These are phyloP conservation scores for Noccaea bulbosa DNA, from an alignment of 345 rosid species.

Conservation along the genomic window DNA sequence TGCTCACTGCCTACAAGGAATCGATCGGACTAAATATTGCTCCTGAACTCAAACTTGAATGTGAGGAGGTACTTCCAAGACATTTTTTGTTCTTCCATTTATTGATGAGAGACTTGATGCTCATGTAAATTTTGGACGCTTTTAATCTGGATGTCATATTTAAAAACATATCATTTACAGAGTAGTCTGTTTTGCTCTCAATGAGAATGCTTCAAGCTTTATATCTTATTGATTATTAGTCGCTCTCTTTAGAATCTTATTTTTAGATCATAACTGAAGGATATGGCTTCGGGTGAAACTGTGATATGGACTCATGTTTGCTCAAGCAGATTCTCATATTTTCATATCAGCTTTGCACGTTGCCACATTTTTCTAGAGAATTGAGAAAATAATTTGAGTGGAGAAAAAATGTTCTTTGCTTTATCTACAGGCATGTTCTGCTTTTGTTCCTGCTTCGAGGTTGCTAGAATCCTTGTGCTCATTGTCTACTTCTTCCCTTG, in stretches of 20 bases:
- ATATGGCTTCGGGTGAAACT: slow-evolving; percentile 16
- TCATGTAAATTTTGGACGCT: background rate
- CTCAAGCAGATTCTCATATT: slow-evolving; percentile 24
- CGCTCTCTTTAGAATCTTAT: slow-evolving; percentile 10
- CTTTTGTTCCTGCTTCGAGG: background rate
- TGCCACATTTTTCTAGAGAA: slow-evolving; percentile 10
- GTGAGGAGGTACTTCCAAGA: slow-evolving; percentile 65
- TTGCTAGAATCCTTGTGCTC: background rate
- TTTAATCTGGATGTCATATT: slow-evolving; percentile 6
- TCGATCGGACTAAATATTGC: slow-evolving; percentile 66
- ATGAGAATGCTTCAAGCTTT: slow-evolving; percentile 10
- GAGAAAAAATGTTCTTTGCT: background rate
- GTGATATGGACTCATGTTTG: slow-evolving; percentile 19
- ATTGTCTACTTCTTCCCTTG: slow-evolving; percentile 18
- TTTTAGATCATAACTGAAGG: background rate
- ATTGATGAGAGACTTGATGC: slow-evolving; percentile 7
- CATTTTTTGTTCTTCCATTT: slow-evolving; percentile 15
- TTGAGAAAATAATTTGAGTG: background rate
- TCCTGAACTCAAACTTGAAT: slow-evolving; percentile 72
- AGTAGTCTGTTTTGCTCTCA: background rate
- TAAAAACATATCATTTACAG: background rate
- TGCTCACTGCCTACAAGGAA: slow-evolving; percentile 74
- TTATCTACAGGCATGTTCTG: slow-evolving; percentile 14
- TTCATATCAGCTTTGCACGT: background rate
- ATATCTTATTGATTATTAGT: background rate